These are phyloP conservation scores for Tympanopsis confertula DNA, from an alignment of 2,329 filamentous ascomycete genomes.

Conservation along the genomic window DNA sequence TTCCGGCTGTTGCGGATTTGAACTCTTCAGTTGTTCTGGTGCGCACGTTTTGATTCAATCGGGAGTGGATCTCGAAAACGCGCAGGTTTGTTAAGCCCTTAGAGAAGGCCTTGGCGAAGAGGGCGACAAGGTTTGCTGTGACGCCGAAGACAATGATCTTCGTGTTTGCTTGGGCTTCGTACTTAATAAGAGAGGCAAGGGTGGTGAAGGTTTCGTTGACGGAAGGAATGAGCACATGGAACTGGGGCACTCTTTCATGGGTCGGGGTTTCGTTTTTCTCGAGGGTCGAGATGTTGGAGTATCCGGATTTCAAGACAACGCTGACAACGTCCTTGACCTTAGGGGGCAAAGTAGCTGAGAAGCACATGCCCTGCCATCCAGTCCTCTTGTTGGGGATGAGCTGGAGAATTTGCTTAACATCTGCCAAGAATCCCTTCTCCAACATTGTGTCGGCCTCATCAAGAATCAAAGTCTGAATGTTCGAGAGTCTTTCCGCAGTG, in stretches of 20 bases:
- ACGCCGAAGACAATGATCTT: constrained; percentile 15
- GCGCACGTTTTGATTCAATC: background rate
- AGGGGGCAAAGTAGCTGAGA: constrained; percentile 29
- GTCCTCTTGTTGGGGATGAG: constrained; percentile 34
- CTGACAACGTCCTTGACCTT: constrained; percentile 29
- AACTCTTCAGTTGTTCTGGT: background rate
- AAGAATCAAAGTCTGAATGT: constrained; percentile 29
- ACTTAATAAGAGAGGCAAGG: constrained; percentile 28
- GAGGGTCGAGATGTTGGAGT: constrained; percentile 27
- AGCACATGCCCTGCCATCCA: constrained; percentile 30
- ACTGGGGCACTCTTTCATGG: constrained; percentile 34
- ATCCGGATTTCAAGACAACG: constrained; percentile 25
- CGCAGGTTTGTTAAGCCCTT: constrained; percentile 11
- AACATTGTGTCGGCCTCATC: constrained; percentile 31
- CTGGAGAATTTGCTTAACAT: constrained; percentile 35
- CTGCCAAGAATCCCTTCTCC: constrained; percentile 37
- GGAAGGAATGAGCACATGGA: constrained; percentile 26
- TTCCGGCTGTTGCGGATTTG: constrained; percentile 18
- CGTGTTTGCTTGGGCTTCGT: constrained; percentile 17
- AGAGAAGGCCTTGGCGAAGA: constrained; percentile 23
- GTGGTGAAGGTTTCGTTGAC: constrained; percentile 30
- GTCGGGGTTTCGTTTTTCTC: constrained; percentile 29
- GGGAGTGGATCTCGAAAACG: background rate
- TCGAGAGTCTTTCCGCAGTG: constrained; percentile 26
- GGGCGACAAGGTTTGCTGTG: constrained; percentile 15